phyloP scores from a whole-genome alignment of 176 grass and related monocot species.

The Musa schizocarpa region DNA sequence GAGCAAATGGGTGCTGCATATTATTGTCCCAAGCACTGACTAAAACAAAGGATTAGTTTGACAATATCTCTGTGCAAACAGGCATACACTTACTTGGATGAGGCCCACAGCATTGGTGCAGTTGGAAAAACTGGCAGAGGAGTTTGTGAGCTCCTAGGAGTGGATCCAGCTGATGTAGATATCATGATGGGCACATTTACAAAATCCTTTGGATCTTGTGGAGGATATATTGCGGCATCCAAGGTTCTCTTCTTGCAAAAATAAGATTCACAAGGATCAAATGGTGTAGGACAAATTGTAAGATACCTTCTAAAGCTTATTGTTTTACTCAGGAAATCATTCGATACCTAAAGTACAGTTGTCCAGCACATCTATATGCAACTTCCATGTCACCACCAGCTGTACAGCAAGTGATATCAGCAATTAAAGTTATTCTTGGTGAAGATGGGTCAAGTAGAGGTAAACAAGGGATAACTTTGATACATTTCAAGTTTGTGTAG shows the following conservation, averaged over 20 bases:
- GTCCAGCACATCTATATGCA: slow-evolving; percentile 75
- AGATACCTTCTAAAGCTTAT: slow-evolving; percentile 7
- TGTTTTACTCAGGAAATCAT: slow-evolving; percentile 55
- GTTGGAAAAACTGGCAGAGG: slow-evolving; percentile 63
- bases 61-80: slow-evolving; percentile 16
- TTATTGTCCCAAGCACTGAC: background rate
- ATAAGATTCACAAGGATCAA: background rate
- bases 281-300: background rate
- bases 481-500: background rate
- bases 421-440: slow-evolving; percentile 74
- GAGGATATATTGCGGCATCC: slow-evolving; percentile 85
- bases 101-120: slow-evolving; percentile 75
- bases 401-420: slow-evolving; percentile 79
- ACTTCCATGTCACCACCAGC: slow-evolving; percentile 88
- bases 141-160: slow-evolving; percentile 78
- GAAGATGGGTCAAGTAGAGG: slow-evolving; percentile 66
- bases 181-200: slow-evolving; percentile 96
- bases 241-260: slow-evolving; percentile 30
- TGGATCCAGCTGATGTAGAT: slow-evolving; percentile 67
- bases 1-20: background rate
- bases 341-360: slow-evolving; percentile 63
- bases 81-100: slow-evolving; percentile 83
- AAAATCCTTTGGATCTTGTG: slow-evolving; percentile 78
- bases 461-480: slow-evolving; percentile 1
- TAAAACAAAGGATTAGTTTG: background rate